Evolutionary conservation across 169 alveolate species (phyloP).

Genomic region (Plasmodium gallinaceum): DNA sequence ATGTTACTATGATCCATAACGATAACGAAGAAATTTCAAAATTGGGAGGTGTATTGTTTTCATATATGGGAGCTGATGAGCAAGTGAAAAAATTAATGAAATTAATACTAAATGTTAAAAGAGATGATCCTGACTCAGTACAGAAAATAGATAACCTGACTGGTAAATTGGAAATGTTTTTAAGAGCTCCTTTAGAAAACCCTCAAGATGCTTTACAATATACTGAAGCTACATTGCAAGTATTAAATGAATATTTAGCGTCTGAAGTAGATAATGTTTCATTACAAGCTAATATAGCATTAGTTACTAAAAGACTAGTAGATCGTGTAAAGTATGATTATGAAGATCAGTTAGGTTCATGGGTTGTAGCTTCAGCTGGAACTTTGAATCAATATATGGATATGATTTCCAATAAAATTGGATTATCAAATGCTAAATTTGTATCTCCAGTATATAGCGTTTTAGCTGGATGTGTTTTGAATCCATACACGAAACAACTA

Average conservation of each 20-base stretch:
- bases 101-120: slow-evolving; percentile 86
- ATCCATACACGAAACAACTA: slow-evolving; percentile 84
- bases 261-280: slow-evolving; percentile 83
- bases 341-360: slow-evolving; percentile 93
- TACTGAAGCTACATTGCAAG: slow-evolving; percentile 90
- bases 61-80: slow-evolving; percentile 93
- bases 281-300: slow-evolving; percentile 81
- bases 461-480: slow-evolving; percentile 87
- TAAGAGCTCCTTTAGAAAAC: slow-evolving; percentile 91
- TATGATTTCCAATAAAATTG: slow-evolving; percentile 84
- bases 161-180: slow-evolving; percentile 89
- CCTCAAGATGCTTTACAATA: slow-evolving; percentile 91
- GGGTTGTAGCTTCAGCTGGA: slow-evolving; percentile 93
- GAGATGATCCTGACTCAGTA: slow-evolving; percentile 85
- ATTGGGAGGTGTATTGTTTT: slow-evolving; percentile 90
- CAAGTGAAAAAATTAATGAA: slow-evolving; percentile 92
- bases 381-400: slow-evolving; percentile 87
- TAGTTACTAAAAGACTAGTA: slow-evolving; percentile 83
- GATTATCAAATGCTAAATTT: slow-evolving; percentile 83
- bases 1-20: slow-evolving; percentile 88
- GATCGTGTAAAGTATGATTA: slow-evolving; percentile 87
- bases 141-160: slow-evolving; percentile 89
- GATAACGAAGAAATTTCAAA: slow-evolving; percentile 87
- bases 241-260: slow-evolving; percentile 85
- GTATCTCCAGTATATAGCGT: slow-evolving; percentile 87